Evolutionary conservation across 2,329 filamentous ascomycete genomes (phyloP).

Genomic region (Chaetomium sp.): DNA sequence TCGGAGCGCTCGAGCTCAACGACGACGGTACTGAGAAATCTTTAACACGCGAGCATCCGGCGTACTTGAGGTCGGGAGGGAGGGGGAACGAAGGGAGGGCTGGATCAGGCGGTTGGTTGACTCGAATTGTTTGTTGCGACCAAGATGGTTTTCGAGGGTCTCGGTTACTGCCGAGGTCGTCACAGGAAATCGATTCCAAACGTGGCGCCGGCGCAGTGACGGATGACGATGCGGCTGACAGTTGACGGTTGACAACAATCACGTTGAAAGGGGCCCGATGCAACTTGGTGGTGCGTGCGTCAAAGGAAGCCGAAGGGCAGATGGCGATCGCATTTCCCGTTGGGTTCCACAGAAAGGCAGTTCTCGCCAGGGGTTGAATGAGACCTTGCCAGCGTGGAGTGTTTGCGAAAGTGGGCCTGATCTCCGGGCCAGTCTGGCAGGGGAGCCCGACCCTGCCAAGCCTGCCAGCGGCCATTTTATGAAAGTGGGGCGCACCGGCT

Average conservation of each 20-base stretch:
- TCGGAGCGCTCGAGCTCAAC: conserved; percentile 2
- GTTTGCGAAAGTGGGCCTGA: too few species aligned
- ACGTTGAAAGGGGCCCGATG: not conserved
- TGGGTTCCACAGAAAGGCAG: not conserved
- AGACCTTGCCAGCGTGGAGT: too few species aligned
- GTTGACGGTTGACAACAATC: not conserved
- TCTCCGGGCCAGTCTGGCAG: too few species aligned
- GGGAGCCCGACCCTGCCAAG: too few species aligned
- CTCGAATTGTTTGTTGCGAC: too few species aligned
- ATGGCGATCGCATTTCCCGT: not conserved
- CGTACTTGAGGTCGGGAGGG: not conserved
- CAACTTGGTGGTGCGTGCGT: not conserved
- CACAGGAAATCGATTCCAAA: too few species aligned
- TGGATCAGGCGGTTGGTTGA: too few species aligned
- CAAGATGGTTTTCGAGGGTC: too few species aligned
- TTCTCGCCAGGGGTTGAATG: not conserved
- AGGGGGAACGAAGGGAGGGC: too few species aligned
- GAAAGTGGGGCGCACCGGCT: not conserved
- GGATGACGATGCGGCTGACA: not conserved
- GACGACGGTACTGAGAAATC: not conserved
- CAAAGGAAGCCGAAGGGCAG: not conserved
- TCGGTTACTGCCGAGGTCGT: too few species aligned
- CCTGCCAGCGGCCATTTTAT: not conserved
- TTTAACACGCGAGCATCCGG: conserved; percentile 1
- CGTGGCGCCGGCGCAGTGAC: too few species aligned